phyloP scores from a whole-genome alignment of 2,329 filamentous ascomycete species.

The Phaeosphaeriaceae sp. region DNA sequence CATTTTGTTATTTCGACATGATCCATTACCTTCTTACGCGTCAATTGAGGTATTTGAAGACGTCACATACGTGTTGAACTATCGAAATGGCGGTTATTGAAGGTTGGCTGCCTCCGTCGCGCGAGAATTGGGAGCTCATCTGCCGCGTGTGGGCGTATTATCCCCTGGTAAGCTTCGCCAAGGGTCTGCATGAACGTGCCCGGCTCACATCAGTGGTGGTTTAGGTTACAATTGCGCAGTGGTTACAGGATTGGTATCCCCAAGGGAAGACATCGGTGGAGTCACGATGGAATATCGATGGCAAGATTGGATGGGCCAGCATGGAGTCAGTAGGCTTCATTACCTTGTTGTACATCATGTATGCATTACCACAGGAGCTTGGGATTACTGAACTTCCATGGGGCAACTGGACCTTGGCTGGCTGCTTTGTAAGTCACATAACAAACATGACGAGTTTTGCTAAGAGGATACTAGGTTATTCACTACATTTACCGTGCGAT shows the following conservation, averaged over 20 bases:
- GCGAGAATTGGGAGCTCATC: conserved; percentile 58
- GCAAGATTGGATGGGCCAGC: conserved; percentile 82
- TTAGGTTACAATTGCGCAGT: conserved; percentile 77
- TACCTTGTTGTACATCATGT: conserved; percentile 80
- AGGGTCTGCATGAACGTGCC: not conserved
- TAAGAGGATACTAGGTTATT: conserved; percentile 61
- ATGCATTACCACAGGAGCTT: conserved; percentile 65
- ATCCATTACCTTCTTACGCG: too few relatives aligned
- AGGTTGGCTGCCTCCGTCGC: conserved; percentile 56
- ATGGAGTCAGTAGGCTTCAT: conserved; percentile 86
- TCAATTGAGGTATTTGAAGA: too few relatives aligned
- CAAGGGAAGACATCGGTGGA: conserved; percentile 88
- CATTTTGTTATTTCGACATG: too few relatives aligned
- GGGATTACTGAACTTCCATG: conserved; percentile 68
- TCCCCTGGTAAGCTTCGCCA: conserved; percentile 52
- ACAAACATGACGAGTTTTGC: not conserved
- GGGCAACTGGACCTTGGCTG: conserved; percentile 78
- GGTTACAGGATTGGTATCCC: conserved; percentile 76
- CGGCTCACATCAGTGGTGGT: conserved; percentile 8
- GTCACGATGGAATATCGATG: conserved; percentile 83
- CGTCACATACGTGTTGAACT: too few relatives aligned
- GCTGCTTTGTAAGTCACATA: conserved; percentile 64
- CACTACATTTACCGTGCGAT: conserved; percentile 94
- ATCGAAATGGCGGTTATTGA: conserved; percentile 51
- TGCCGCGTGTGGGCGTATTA: conserved; percentile 57